Evolutionary conservation across 169 alveolate species (phyloP).

Genomic region (Cyclospora cayetanensis): DNA sequence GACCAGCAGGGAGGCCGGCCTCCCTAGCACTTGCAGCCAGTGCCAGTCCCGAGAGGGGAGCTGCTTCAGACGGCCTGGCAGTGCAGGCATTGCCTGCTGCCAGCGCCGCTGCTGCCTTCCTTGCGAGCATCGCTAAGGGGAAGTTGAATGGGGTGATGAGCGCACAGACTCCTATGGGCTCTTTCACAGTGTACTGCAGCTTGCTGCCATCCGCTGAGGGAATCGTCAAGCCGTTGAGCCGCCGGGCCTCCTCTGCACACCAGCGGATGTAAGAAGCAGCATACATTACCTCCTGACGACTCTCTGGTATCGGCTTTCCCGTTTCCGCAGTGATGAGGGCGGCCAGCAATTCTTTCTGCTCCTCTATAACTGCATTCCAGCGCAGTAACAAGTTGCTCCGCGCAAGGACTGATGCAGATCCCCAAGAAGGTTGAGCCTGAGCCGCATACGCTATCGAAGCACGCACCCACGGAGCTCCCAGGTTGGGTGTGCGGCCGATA

Average conservation of each 20-base stretch:
- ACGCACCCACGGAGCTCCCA: constrained; percentile 26
- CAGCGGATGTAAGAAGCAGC: constrained; percentile 67
- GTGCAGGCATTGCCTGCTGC: constrained; percentile 69
- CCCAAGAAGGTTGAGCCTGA: constrained; percentile 42
- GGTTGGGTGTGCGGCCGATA: constrained; percentile 8
- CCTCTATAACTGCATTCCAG: constrained; percentile 33
- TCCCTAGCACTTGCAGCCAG: constrained; percentile 66
- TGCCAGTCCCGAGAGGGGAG: constrained; percentile 62
- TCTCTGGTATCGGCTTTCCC: constrained; percentile 70
- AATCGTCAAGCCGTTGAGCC: constrained; percentile 58
- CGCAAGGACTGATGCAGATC: not conserved
- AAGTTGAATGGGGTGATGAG: constrained; percentile 70
- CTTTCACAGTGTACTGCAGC: constrained; percentile 7
- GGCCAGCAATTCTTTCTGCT: constrained; percentile 37
- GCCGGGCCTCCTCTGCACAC: constrained; percentile 72
- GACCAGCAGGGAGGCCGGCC: constrained; percentile 69
- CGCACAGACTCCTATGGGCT: constrained; percentile 73
- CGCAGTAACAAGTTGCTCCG: constrained; percentile 60
- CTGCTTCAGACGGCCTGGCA: constrained; percentile 40
- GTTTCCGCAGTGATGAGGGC: constrained; percentile 41
- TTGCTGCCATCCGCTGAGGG: constrained; percentile 60
- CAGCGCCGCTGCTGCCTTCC: constrained; percentile 72
- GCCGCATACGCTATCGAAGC: constrained; percentile 52
- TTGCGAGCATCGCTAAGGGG: constrained; percentile 67
- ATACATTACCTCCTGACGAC: constrained; percentile 60